A percentile compares a stretch with the other conserved stretches of the same genome.
These are phyloP conservation scores for Sonneratia alba DNA, from an alignment of 345 rosid species.

Conservation along the genomic window DNA sequence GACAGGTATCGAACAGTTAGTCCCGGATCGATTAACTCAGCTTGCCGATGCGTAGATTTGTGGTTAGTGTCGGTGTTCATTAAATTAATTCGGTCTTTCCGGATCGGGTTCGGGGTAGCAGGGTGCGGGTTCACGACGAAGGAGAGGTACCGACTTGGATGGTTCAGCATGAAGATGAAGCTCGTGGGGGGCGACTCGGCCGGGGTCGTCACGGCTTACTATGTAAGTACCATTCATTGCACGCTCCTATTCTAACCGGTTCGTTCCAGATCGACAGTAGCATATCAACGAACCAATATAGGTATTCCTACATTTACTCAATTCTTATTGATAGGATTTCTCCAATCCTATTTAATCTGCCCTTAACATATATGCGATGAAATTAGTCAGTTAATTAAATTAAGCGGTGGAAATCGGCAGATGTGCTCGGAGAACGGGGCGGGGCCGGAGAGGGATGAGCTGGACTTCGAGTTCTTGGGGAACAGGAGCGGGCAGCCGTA, in stretches of 20 bases:
- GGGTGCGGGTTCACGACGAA: conserved; percentile 98
- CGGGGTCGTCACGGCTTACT: conserved; percentile 94
- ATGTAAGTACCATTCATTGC: conserved; percentile 28
- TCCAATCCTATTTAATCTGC: too few relatives aligned
- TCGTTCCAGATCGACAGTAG: too few relatives aligned
- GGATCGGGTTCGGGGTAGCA: conserved; percentile 7
- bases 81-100: background rate
- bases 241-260: too few relatives aligned
- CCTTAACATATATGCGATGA: too few relatives aligned
- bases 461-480: conserved; percentile 93
- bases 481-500: conserved; percentile 86
- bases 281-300: too few relatives aligned
- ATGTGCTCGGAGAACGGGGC: conserved; percentile 94
- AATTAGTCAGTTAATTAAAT: too few relatives aligned
- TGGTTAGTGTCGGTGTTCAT: background rate
- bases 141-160: conserved; percentile 84
- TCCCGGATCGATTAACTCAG: background rate
- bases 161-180: conserved; percentile 97
- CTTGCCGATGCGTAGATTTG: background rate
- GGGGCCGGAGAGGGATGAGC: conserved; percentile 88
- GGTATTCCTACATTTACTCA: too few relatives aligned
- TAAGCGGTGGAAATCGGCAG: conserved; percentile 21
- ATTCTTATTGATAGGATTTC: too few relatives aligned
- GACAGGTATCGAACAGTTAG: conserved; percentile 39
- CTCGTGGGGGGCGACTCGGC: conserved; percentile 95